Base-by-base conservation (phyloP, 2,329 filamentous ascomycete genomes). In the Bipolaris zeicola region DNA sequence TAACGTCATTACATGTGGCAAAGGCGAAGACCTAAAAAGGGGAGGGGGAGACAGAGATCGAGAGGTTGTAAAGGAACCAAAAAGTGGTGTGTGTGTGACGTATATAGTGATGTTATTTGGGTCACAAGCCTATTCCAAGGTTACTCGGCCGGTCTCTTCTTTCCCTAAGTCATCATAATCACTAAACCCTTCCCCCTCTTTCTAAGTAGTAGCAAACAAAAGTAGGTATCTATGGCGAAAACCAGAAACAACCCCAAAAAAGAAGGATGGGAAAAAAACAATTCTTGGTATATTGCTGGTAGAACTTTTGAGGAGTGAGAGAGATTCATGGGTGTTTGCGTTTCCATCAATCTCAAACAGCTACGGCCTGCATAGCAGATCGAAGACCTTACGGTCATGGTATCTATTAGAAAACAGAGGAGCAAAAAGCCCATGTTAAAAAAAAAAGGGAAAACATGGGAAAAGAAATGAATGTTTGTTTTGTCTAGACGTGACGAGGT, bases 401-500 rank as follows among this genome's bases (percentile, higher is more conserved):
- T 39, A 26, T 28, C 26, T 28, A 28, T 28, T 51, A 51, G 47
- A 28, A 38, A 44, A 46, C 33, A 26, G 34, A 24, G n/a, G 26
- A 31, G 10, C 16, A 26, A 44, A 10, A 13, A 13, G 24, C 42
- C 42, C 44, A 41, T 42, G 52, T 42, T 24, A 5, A 24, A 24
- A 20, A 24, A 20, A 24, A 39, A 26, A 5, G n/a, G 18, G 31
- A 39, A 41, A 37, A 39, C 28, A 28, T 49, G 31, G 52, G 41
- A 18, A 31, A 38, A 38, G 28, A n/a, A 44, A 36, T n/a, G 26
- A 20, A 20, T 22, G 37, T 6, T 14, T 24, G 22, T 28, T 4
- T 34, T 26, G 22, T 41, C 41, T 38, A 42, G 22, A 24, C 37
- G 33, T 52, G 51, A 33, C 58, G 65, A 34, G 65, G 62, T 38